A percentile compares a stretch with the other conserved stretches of the same genome.
Evolutionary conservation across 257 asterid genomes (phyloP).

Genomic region (Ajuga chamaepitys): DNA sequence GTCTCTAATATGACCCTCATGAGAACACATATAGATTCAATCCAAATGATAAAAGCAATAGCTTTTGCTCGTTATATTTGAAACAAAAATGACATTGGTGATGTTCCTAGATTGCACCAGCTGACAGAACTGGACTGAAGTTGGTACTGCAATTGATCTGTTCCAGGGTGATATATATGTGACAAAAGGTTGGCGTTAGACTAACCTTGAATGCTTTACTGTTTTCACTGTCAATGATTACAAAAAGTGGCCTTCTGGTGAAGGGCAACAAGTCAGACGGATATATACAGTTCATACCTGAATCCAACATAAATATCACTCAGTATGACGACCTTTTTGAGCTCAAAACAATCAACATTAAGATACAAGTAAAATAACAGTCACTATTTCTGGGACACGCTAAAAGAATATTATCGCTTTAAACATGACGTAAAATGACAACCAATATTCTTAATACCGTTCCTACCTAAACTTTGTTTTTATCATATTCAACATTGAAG

Average conservation of each 20-base stretch:
- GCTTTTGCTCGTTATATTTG: background rate
- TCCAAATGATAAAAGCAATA: background rate
- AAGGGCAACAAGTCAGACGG: slow-evolving; percentile 87
- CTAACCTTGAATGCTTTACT: slow-evolving; percentile 82
- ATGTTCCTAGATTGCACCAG: background rate
- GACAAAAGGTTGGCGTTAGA: slow-evolving; percentile 10
- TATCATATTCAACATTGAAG: background rate
- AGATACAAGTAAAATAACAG: background rate
- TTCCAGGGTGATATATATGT: background rate
- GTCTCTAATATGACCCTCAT: background rate
- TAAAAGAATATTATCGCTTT: slow-evolving; percentile 2
- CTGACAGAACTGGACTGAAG: background rate
- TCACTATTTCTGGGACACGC: slow-evolving; percentile 3
- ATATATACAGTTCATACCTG: slow-evolving; percentile 80
- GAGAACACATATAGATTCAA: background rate
- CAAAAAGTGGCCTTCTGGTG: slow-evolving; percentile 88
- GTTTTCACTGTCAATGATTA: slow-evolving; percentile 77
- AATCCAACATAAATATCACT: slow-evolving; percentile 18
- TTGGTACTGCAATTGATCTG: slow-evolving; percentile 3
- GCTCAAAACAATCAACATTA: background rate
- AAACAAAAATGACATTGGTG: background rate
- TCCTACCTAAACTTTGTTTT: background rate
- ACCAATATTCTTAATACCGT: background rate
- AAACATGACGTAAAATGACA: background rate
- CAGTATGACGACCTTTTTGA: slow-evolving; percentile 13